Conservation (phyloP, 495 filamentous ascomycete genomes). For the Collariella sp. region DNA sequence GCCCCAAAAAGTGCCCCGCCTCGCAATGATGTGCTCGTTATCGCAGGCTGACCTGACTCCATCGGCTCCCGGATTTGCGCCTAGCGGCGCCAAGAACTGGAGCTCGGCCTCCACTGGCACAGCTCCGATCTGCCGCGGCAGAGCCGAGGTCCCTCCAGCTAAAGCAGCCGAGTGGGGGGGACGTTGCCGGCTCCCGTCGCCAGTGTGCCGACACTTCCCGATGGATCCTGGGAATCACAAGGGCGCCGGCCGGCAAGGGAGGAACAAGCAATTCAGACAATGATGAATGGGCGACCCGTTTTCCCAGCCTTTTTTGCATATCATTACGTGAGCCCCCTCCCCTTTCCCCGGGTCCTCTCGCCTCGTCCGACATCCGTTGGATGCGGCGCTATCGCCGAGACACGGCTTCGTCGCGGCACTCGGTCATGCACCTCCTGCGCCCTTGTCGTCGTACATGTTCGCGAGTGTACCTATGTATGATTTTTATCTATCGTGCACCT, state of each 20-base stretch:
- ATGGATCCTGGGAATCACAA: constrained; percentile 1
- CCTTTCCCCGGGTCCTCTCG: too few species aligned
- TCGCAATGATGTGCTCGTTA: background rate
- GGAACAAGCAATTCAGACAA: too few species aligned
- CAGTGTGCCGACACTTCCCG: constrained; percentile 25
- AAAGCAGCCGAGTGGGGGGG: constrained; percentile 7
- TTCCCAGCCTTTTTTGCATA: background rate
- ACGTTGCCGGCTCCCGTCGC: constrained; percentile 5
- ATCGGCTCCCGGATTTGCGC: background rate
- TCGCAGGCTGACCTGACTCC: background rate
- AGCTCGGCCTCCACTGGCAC: constrained; percentile 14
- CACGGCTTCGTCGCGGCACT: background rate
- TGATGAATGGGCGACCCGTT: background rate
- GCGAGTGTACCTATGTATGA: too few species aligned
- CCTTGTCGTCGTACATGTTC: background rate
- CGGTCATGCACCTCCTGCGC: background rate
- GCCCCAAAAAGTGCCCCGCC: background rate
- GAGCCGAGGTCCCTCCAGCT: constrained; percentile 27
- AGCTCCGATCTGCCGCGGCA: constrained; percentile 30
- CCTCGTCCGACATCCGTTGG: background rate
- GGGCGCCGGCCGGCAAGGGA: background rate
- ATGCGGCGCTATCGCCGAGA: background rate
- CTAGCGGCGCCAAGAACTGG: constrained; percentile 9
- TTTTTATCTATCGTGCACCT: background rate
- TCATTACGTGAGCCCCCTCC: background rate